Evolutionary conservation across 192 early-diverging fungal genomes (phyloP).

Genomic region (Podila minutissima): DNA sequence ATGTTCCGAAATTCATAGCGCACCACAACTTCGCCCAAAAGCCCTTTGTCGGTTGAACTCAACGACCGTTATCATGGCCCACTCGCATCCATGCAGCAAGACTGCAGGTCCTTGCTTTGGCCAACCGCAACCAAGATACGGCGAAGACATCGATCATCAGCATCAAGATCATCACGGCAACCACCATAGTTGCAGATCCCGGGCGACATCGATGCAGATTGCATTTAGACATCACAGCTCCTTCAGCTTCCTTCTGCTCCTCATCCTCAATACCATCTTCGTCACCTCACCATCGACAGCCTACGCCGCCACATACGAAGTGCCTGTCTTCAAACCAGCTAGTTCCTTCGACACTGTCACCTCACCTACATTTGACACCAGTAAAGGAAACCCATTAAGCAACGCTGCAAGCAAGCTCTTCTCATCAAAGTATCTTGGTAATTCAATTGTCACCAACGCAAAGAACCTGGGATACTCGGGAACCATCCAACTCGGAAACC

Average conservation of each 20-base stretch:
- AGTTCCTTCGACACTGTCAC: not conserved
- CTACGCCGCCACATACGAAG: slow-evolving; percentile 10
- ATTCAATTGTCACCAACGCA: slow-evolving; percentile 15
- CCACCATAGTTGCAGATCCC: too few species aligned
- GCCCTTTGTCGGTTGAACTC: too few species aligned
- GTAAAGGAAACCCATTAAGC: not conserved
- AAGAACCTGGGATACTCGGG: slow-evolving; percentile 81
- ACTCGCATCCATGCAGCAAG: too few species aligned
- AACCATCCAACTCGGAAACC: slow-evolving; percentile 84
- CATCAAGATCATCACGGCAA: too few species aligned
- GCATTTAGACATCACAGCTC: not conserved
- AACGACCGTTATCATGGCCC: too few species aligned
- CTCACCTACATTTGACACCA: slow-evolving; percentile 3
- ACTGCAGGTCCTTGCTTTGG: too few species aligned
- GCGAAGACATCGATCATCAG: too few species aligned
- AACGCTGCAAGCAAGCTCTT: not conserved
- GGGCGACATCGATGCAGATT: too few species aligned
- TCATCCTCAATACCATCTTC: slow-evolving; percentile 1
- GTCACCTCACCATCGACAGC: not conserved
- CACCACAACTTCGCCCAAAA: too few species aligned
- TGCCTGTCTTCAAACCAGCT: slow-evolving; percentile 11
- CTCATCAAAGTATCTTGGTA: slow-evolving; percentile 20
- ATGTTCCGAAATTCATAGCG: too few species aligned
- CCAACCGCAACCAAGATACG: too few species aligned
- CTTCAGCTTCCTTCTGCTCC: not conserved